These are phyloP conservation scores for Pleurotus giganteus DNA, from an alignment of 768 basidiomycete genomes.

Conservation along the genomic window DNA sequence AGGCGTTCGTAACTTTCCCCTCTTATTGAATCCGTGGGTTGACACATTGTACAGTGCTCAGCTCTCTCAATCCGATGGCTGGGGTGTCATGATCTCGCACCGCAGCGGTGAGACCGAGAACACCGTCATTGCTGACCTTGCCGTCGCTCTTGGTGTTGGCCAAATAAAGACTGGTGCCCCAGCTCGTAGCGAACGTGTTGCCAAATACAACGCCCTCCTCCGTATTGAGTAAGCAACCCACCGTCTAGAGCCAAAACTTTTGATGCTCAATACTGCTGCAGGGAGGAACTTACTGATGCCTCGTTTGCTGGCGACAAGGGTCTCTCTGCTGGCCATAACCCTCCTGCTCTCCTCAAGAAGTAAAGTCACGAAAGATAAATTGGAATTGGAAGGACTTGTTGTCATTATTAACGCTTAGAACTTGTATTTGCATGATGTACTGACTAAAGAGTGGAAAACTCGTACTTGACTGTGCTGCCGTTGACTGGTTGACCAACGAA, in stretches of 20 bases:
- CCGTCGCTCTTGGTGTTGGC: slow-evolving; percentile 87
- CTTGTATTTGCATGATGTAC: not conserved
- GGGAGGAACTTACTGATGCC: slow-evolving; percentile 72
- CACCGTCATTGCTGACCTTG: slow-evolving; percentile 93
- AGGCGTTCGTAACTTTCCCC: slow-evolving; percentile 68
- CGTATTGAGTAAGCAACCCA: slow-evolving; percentile 75
- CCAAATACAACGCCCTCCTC: slow-evolving; percentile 88
- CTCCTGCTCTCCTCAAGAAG: slow-evolving; percentile 74
- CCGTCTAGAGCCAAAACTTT: not conserved
- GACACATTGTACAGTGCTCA: slow-evolving; percentile 62
- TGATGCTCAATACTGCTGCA: slow-evolving; percentile 25
- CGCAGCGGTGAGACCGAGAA: slow-evolving; percentile 98
- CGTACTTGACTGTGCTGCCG: no score
- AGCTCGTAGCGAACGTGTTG: slow-evolving; percentile 93
- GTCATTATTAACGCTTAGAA: not conserved
- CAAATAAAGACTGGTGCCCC: slow-evolving; percentile 99
- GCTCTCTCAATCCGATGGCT: slow-evolving; percentile 91
- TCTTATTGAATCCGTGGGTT: not conserved
- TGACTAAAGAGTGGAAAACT: no score
- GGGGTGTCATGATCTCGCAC: slow-evolving; percentile 99
- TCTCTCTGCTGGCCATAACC: slow-evolving; percentile 70
- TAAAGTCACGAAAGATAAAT: slow-evolving; percentile 26
- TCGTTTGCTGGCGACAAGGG: slow-evolving; percentile 78
- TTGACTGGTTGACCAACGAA: no score
- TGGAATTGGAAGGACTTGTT: not conserved